phyloP scores from a whole-genome alignment of 78 protist genomes.

The Bodo saltans region DNA sequence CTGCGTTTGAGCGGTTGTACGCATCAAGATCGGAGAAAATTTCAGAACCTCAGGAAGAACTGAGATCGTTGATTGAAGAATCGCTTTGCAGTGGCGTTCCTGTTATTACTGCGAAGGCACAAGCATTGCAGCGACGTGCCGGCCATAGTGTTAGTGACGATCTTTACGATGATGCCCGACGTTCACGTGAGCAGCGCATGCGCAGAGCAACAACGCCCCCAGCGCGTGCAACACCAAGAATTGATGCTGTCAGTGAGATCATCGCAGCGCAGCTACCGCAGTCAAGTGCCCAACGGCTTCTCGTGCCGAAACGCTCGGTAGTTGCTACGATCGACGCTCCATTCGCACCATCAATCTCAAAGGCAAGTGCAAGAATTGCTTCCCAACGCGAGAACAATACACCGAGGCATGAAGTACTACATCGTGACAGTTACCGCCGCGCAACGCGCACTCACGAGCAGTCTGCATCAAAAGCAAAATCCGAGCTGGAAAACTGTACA shows the following conservation, averaged over 20 bases:
- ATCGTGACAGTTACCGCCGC: background rate
- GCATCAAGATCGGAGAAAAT: no score
- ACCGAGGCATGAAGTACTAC: background rate
- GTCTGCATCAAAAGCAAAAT: background rate
- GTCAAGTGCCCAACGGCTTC: background rate
- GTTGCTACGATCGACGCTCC: background rate
- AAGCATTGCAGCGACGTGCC: background rate
- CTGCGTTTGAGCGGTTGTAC: no score
- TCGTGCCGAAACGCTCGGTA: no score
- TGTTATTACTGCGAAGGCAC: background rate
- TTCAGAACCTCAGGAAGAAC: no score
- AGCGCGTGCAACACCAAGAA: background rate
- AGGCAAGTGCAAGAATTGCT: background rate
- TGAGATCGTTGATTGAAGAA: background rate
- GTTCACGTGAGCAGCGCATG: background rate
- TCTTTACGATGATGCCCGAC: background rate
- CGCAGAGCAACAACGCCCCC: no score
- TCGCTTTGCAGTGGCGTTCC: background rate
- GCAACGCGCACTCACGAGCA: background rate
- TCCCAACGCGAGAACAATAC: background rate
- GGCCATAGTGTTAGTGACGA: background rate
- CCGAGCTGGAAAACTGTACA: background rate
- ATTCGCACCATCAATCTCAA: background rate
- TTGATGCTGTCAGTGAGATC: background rate
- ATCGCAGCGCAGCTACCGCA: background rate